phyloP scores from a whole-genome alignment of 148 eudicot genomes.

The Oxyria digyna region DNA sequence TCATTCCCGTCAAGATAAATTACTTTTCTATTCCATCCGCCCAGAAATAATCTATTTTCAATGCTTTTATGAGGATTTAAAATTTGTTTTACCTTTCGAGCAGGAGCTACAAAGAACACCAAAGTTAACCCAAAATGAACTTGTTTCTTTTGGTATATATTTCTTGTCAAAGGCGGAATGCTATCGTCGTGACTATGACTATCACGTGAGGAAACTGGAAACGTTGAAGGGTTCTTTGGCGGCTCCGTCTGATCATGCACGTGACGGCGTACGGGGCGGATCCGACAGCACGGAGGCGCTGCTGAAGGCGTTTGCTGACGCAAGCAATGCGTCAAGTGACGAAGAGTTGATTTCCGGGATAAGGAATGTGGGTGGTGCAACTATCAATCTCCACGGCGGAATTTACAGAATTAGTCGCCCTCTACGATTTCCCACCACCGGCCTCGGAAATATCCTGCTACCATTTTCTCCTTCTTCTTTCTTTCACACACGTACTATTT shows the following conservation, averaged over 20 bases:
- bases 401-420: constrained; percentile 59
- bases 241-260: constrained; percentile 31
- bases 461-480: no score
- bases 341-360: constrained; percentile 38
- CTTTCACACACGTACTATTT: no score
- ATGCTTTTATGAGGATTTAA: no score
- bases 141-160: neutral
- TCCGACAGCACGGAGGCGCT: constrained; percentile 68
- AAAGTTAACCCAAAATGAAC: neutral
- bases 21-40: no score
- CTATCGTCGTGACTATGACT: neutral
- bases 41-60: no score
- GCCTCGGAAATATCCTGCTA: constrained; percentile 70
- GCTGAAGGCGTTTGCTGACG: constrained; percentile 44
- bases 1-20: no score
- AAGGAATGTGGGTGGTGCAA: constrained; percentile 59
- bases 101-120: no score
- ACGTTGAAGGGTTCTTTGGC: neutral
- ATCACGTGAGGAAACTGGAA: neutral
- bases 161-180: neutral
- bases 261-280: constrained; percentile 78
- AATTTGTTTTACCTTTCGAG: no score
- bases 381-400: constrained; percentile 68
- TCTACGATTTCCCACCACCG: constrained; percentile 31
- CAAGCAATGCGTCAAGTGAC: constrained; percentile 19